Base-by-base conservation (phyloP, 495 filamentous ascomycete genomes). In the Darksidea phi region DNA sequence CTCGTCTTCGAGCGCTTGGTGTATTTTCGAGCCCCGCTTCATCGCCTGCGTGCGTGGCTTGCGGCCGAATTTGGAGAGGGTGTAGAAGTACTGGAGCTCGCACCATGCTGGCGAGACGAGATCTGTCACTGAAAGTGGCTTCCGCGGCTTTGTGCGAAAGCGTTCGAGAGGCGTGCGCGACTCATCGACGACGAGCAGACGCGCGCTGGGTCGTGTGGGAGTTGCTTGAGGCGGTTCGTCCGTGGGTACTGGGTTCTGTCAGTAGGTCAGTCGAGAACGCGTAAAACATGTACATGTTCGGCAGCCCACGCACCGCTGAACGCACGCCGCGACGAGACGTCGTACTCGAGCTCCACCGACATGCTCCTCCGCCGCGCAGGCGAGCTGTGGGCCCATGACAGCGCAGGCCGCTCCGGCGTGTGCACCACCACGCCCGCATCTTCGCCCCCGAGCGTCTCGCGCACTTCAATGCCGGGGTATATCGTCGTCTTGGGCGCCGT, bases 11-110 rank as follows among this genome's bases (percentile, higher is more conserved):
- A 98, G 79, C 4, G 76, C 82, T 70, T 91, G 84, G 64, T 98
- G 94, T 11, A 97, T 81, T 3, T 72, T 76, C 24, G 84, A 86
- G 2, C 94, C 94, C 49, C 77, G 77, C 68, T 85, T 87, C 94
- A 98, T 98, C 0, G 88, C 90, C 10, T 81, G 71, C 0, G 95
- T 97, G 1, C 76, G 72, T 51, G 77, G 84, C 73, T 86, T 91
- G 66, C 79, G 81, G 17, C 95, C 95, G 67, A 87, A 81, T 43
- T 82, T 84, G 1, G 84, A 88, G 28, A 98, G 80, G 0, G 83
- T 86, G 76, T 91, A 97, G 79, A 84, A 88, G 66, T 96, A 93
- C 71, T 98, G 94, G 45, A 97, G 74, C 72, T 98, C 95, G 71
- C 94, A 98, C 94, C 94, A 98, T 8, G 91, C 84, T 1, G 91